phyloP scores from a whole-genome alignment of 345 rosid species.

The Gossypium ekmanianum region DNA sequence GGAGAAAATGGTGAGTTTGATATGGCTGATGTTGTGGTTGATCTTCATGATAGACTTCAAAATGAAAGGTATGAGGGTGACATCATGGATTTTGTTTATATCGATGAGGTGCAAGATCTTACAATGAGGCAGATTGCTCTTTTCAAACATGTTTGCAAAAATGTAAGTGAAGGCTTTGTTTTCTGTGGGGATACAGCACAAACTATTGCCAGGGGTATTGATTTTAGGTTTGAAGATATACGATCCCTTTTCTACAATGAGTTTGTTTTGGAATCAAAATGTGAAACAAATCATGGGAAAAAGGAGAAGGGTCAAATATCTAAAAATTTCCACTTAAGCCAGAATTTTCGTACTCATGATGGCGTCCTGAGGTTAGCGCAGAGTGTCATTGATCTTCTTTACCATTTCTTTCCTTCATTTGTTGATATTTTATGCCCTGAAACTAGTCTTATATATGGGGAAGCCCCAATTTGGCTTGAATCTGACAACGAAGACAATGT shows the following conservation, averaged over 20 bases:
- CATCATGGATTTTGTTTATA: conserved; percentile 43
- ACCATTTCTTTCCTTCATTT: conserved; percentile 33
- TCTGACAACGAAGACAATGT: conserved; percentile 30
- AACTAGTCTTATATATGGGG: conserved; percentile 20
- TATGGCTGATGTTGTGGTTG: conserved; percentile 52
- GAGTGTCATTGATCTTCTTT: conserved; percentile 46
- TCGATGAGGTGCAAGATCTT: conserved; percentile 67
- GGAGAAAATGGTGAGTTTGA: conserved; percentile 40
- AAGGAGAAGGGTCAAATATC: conserved; percentile 39
- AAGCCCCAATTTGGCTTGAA: conserved; percentile 33
- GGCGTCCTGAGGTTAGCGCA: conserved; percentile 52
- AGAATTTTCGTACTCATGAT: conserved; percentile 51
- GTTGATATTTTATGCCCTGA: conserved; percentile 39
- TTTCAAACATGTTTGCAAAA: conserved; percentile 38
- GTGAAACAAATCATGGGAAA: neutral
- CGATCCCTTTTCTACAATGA: conserved; percentile 39
- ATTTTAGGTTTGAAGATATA: conserved; percentile 52
- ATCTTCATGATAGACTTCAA: conserved; percentile 44
- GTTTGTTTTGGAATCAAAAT: conserved; percentile 30
- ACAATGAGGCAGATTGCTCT: conserved; percentile 54
- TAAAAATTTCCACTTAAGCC: conserved; percentile 32
- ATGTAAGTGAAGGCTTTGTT: conserved; percentile 46
- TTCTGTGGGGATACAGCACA: conserved; percentile 53
- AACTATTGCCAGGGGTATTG: conserved; percentile 35
- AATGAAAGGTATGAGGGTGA: conserved; percentile 21